Evolutionary conservation across 179 eudicot species (phyloP).

Genomic region (Amaranthus tricolor): DNA sequence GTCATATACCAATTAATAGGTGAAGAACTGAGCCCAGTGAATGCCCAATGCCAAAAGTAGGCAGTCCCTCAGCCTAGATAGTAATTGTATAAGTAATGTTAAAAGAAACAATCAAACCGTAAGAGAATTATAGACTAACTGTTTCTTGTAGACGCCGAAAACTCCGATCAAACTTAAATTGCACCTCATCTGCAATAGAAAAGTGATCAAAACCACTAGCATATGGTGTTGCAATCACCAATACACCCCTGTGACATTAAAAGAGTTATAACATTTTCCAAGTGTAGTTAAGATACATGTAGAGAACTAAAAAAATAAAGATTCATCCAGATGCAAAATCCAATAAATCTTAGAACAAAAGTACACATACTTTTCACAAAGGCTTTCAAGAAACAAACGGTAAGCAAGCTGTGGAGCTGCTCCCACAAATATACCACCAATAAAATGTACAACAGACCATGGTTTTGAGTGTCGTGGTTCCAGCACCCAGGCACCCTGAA

Average conservation of each 20-base stretch:
- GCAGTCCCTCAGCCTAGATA: conserved; percentile 66
- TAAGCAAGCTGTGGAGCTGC: conserved; percentile 99
- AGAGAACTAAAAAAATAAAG: background rate
- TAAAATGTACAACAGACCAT: conserved; percentile 67
- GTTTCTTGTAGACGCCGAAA: conserved; percentile 63
- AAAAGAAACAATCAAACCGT: conserved; percentile 8
- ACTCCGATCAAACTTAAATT: conserved; percentile 85
- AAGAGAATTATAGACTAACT: conserved; percentile 40
- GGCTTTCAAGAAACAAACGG: conserved; percentile 81
- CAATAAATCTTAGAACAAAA: background rate
- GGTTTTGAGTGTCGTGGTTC: conserved; percentile 58
- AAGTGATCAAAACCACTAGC: conserved; percentile 98
- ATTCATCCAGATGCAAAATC: conserved; percentile 12
- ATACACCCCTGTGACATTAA: conserved; percentile 56
- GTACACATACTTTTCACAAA: conserved; percentile 67
- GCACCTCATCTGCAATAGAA: conserved; percentile 93
- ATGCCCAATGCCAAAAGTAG: conserved; percentile 92
- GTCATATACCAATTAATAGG: conserved; percentile 69
- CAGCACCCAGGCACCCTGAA: conserved; percentile 95
- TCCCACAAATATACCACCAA: conserved; percentile 96
- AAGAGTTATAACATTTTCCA: conserved; percentile 20
- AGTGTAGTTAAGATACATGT: conserved; percentile 12
- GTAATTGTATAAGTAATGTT: background rate
- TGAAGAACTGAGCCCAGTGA: conserved; percentile 92
- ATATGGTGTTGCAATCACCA: conserved; percentile 98